A percentile compares a stretch with the other conserved stretches of the same genome.
Evolutionary conservation across 805 yeast species (phyloP).

Genomic region (Candida silvatica): DNA sequence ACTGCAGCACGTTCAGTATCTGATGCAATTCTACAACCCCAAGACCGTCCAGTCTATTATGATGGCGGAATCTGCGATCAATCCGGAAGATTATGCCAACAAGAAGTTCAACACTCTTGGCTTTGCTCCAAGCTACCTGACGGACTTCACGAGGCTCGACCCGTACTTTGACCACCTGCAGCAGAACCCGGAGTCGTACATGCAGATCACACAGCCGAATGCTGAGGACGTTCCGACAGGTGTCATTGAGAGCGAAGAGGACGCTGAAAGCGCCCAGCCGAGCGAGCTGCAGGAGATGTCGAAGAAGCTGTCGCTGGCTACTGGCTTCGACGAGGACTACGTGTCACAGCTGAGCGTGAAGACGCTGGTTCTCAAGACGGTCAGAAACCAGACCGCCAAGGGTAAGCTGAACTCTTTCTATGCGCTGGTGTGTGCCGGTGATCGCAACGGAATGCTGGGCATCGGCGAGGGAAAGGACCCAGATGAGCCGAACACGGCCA

Average conservation of each 20-base stretch:
- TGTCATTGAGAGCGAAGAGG: slow-evolving; percentile 14
- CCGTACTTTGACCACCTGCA: slow-evolving; percentile 63
- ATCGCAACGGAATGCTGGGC: slow-evolving; percentile 88
- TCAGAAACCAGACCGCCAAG: slow-evolving; percentile 84
- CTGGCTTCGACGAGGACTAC: slow-evolving; percentile 58
- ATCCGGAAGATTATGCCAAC: slow-evolving; percentile 50
- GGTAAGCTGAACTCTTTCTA: slow-evolving; percentile 82
- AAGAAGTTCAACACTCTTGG: slow-evolving; percentile 34
- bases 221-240: slow-evolving; percentile 15
- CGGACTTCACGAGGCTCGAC: slow-evolving; percentile 65
- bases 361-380: slow-evolving; percentile 68
- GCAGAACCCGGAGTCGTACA: slow-evolving; percentile 12
- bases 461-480: slow-evolving; percentile 92
- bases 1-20: slow-evolving; percentile 39
- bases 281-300: slow-evolving; percentile 32
- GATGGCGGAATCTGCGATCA: slow-evolving; percentile 67
- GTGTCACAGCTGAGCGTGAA: slow-evolving; percentile 53
- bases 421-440: slow-evolving; percentile 85
- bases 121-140: slow-evolving; percentile 65
- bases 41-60: slow-evolving; percentile 74
- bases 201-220: slow-evolving; percentile 19
- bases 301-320: slow-evolving; percentile 47
- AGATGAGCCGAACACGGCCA: slow-evolving; percentile 65
- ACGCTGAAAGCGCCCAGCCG: too few relatives aligned
- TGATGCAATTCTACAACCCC: slow-evolving; percentile 74